Evolutionary conservation across 495 filamentous ascomycete genomes (phyloP).

Genomic region (Ramalina peruviana): DNA sequence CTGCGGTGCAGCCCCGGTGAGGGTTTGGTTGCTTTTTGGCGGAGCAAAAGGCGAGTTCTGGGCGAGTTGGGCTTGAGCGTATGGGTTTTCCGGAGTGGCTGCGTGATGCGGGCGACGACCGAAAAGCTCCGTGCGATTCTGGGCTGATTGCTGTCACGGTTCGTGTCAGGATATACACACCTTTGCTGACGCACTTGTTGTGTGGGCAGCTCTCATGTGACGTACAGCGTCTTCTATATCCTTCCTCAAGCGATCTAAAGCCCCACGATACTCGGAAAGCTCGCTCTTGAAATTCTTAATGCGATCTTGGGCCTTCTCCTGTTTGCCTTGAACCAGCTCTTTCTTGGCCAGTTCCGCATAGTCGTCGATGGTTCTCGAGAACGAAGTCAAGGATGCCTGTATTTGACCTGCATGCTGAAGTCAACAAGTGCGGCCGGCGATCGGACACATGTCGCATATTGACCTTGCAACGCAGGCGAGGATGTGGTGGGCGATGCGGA

Average conservation of each 20-base stretch:
- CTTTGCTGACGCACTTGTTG: too few relatives aligned
- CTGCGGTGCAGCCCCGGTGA: constrained; percentile 37
- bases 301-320: constrained; percentile 78
- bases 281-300: constrained; percentile 76
- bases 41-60: constrained; percentile 30
- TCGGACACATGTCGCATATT: constrained; percentile 11
- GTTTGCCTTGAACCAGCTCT: constrained; percentile 74
- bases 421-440: constrained; percentile 11
- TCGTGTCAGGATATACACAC: constrained; percentile 3
- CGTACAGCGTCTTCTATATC: constrained; percentile 58
- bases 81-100: constrained; percentile 89
- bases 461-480: constrained; percentile 52
- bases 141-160: constrained; percentile 39
- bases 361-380: constrained; percentile 85
- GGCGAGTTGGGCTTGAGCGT: constrained; percentile 53
- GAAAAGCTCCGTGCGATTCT: constrained; percentile 70
- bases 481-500: constrained; percentile 46
- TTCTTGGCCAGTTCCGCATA: constrained; percentile 75
- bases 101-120: constrained; percentile 79
- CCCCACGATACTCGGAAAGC: constrained; percentile 59
- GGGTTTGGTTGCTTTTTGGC: constrained; percentile 26
- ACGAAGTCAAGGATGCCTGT: constrained; percentile 73
- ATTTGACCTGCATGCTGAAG: constrained; percentile 47
- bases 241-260: constrained; percentile 62
- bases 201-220: background rate